Percentiles rank a stretch among this genome's conserved stretches.
Conservation (phyloP, 1,284 basidiomycete species). For the Pseudozyma tsukubaensis region DNA sequence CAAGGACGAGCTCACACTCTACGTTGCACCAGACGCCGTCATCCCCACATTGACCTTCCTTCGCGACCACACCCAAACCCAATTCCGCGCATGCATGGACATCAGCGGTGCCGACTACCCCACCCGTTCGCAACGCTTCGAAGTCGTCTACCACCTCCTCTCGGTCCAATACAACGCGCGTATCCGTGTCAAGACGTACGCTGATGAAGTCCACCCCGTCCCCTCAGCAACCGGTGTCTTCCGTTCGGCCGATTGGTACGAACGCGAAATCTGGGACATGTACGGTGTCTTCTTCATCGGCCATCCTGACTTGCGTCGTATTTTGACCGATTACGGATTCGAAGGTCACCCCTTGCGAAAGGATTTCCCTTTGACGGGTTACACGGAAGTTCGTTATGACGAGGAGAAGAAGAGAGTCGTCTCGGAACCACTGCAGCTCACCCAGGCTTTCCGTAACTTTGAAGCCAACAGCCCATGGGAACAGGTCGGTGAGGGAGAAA, state of each 20-base stretch:
- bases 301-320: constrained; percentile 95
- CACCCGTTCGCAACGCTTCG: constrained; percentile 91
- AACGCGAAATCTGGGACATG: constrained; percentile 98
- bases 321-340: constrained; percentile 98
- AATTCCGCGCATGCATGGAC: constrained; percentile 93
- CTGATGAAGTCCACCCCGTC: constrained; percentile 92
- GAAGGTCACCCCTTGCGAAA: constrained; percentile 98
- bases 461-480: constrained; percentile 87
- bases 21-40: constrained; percentile 84
- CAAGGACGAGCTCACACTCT: constrained; percentile 94
- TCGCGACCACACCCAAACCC: constrained; percentile 94
- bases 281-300: constrained; percentile 96
- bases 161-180: constrained; percentile 79
- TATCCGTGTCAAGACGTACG: constrained; percentile 97
- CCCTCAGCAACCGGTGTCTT: constrained; percentile 85
- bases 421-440: constrained; percentile 95
- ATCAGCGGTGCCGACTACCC: constrained; percentile 96
- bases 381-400: constrained; percentile 96
- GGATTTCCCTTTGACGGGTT: constrained; percentile 97
- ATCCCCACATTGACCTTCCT: constrained; percentile 91
- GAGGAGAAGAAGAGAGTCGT: constrained; percentile 99
- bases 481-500: constrained; percentile 87
- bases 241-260: constrained; percentile 97
- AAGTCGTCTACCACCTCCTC: constrained; percentile 95
- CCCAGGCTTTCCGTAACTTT: constrained; percentile 98